Conservation (phyloP, 106 monocot genomes). For the Acorus calamus region DNA sequence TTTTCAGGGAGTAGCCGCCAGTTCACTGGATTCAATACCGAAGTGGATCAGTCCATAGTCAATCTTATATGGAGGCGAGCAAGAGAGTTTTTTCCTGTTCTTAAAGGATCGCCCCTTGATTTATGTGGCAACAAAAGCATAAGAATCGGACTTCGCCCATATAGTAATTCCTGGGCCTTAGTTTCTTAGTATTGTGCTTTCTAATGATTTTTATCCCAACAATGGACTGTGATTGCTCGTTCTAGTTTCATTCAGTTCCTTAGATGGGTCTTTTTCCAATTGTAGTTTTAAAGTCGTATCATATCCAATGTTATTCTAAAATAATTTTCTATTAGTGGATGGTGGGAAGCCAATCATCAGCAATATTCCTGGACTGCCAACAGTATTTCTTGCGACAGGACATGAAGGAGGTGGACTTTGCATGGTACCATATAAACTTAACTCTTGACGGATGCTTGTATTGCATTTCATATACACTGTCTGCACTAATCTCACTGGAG, state of each 20-base stretch:
- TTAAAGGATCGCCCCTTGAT: constrained; percentile 32
- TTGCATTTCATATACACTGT: not conserved
- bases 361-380: constrained; percentile 48
- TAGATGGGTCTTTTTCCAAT: not conserved
- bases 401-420: constrained; percentile 91
- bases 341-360: constrained; percentile 91
- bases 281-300: not conserved
- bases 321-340: constrained; percentile 39
- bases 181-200: not conserved
- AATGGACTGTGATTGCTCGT: not conserved
- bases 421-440: constrained; percentile 40
- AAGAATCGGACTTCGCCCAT: constrained; percentile 77
- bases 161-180: constrained; percentile 33
- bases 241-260: not conserved
- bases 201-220: not conserved
- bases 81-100: constrained; percentile 55
- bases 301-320: constrained; percentile 6
- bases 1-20: constrained; percentile 80
- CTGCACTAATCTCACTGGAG: no score
- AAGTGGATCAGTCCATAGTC: constrained; percentile 49
- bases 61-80: constrained; percentile 62
- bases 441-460: not conserved
- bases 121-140: constrained; percentile 23
- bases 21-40: constrained; percentile 62
- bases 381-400: constrained; percentile 63